Evolutionary conservation across 495 filamentous ascomycete species (phyloP).

Genomic region (Sphaerosporella brunnea): DNA sequence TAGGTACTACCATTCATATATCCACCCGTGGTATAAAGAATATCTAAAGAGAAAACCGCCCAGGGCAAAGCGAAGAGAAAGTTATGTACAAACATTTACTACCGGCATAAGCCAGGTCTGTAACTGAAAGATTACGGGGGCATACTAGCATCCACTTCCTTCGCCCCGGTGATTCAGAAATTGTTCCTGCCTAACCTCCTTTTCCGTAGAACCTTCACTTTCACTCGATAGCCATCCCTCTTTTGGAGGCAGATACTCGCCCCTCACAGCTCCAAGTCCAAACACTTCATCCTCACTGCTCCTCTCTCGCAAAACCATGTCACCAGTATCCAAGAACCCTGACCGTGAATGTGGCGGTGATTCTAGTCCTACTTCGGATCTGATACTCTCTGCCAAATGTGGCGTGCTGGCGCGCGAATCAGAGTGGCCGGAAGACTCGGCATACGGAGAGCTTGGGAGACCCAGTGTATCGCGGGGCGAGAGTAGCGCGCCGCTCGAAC

Average conservation of each 20-base stretch:
- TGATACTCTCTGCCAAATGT: no score
- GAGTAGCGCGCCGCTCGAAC: neutral
- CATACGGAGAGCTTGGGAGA: neutral
- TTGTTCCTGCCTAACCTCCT: neutral
- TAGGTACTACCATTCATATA: no score
- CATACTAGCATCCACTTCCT: no score
- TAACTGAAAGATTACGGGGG: no score
- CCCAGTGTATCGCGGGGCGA: neutral
- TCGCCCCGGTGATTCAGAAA: no score
- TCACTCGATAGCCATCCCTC: neutral
- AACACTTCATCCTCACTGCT: slow-evolving; percentile 4
- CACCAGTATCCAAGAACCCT: neutral
- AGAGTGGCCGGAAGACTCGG: neutral
- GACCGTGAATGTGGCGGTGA: slow-evolving; percentile 1
- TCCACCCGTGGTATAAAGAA: no score
- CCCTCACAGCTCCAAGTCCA: slow-evolving; percentile 1
- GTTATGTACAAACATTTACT: no score
- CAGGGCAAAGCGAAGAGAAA: no score
- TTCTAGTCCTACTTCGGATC: neutral
- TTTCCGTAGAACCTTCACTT: neutral
- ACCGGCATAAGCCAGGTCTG: no score
- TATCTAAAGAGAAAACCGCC: no score
- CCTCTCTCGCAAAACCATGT: neutral
- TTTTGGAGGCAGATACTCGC: neutral
- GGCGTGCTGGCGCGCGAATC: neutral